A percentile compares a stretch with the other conserved stretches of the same genome.
Conservation (phyloP, 345 rosid genomes). For the Salix koriyanagi region DNA sequence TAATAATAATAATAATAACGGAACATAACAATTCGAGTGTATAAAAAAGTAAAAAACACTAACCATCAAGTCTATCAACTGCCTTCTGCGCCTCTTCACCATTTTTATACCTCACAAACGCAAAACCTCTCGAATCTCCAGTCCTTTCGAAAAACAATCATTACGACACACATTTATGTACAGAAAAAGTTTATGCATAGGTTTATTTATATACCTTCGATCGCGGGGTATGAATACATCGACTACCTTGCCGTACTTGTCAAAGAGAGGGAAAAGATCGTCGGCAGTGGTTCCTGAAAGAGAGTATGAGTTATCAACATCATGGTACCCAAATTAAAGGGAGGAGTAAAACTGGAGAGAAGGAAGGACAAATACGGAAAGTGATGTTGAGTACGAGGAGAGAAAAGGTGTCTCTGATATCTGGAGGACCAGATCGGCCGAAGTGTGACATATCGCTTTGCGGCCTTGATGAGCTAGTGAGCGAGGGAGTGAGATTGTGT, state of each 20-base stretch:
- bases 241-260: slow-evolving; percentile 75
- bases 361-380: slow-evolving; percentile 43
- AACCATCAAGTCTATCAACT: slow-evolving; percentile 71
- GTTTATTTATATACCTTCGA: slow-evolving; percentile 48
- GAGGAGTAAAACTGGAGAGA: not conserved
- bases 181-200: not conserved
- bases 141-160: not conserved
- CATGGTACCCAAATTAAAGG: not conserved
- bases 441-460: slow-evolving; percentile 43
- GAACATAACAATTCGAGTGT: not conserved
- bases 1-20: not conserved
- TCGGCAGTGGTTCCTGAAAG: slow-evolving; percentile 64
- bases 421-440: slow-evolving; percentile 58
- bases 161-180: not conserved
- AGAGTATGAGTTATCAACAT: not conserved
- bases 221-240: slow-evolving; percentile 72
- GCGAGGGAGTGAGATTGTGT: not conserved
- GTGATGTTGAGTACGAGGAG: slow-evolving; percentile 78
- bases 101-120: slow-evolving; percentile 70
- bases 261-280: slow-evolving; percentile 72
- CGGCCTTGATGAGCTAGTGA: not conserved
- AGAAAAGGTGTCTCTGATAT: slow-evolving; percentile 52
- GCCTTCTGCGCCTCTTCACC: slow-evolving; percentile 76
- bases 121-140: slow-evolving; percentile 59
- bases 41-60: too few relatives aligned